Evolutionary conservation across 371 early-diverging fungal species (phyloP), one percentile per base, ranked within the genome.

Genomic region (Rhizopus delemar): DNA sequence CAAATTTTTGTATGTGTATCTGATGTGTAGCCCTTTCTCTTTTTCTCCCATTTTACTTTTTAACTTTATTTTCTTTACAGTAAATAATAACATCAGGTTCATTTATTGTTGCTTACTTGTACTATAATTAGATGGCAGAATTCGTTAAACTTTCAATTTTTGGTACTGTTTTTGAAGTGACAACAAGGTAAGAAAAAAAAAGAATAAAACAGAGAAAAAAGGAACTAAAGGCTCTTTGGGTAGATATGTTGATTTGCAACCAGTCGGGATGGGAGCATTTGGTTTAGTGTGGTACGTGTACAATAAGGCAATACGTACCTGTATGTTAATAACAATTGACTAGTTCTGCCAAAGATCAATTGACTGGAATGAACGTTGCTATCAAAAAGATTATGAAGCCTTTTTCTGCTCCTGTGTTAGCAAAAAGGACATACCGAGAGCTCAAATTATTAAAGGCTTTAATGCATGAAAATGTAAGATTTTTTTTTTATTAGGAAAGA

Each of bases 241-340:
- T 61, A 90, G 92, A 78, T 96, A 96, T 81, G 86, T 87, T 33
- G 90, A 94, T 75, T 82, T 95, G 56, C 90, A 94, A 66, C 94
- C 96, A 31, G 91, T 97, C n/a, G 97, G 97, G 48, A 93, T 96
- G 93, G 97, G 97, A 49, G 94, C 96, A 6, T 97, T 96, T 74
- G 97, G 97, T 60, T 82, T 96, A 12, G 97, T 97, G 15, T 95
- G 95, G 94, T 95, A 85, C 22, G 22, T 22, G 22, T 22, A 72
- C 79, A 62, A 31, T 48, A 12, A 48, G 5, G 33, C 34, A 43
- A 8, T 8, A 32, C 3, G 29, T 28, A 0, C 41, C 12, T 8
- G 2, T 4, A 33, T 43, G 45, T 39, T 36, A 0, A 38, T 29
- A 16, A 29, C 7, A 8, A 9, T 3, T 41, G 0, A 6, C 36